Percentiles rank a stretch among this genome's conserved stretches.
phyloP scores from a whole-genome alignment of 768 basidiomycete genomes.

The Tephrocybe sp. region DNA sequence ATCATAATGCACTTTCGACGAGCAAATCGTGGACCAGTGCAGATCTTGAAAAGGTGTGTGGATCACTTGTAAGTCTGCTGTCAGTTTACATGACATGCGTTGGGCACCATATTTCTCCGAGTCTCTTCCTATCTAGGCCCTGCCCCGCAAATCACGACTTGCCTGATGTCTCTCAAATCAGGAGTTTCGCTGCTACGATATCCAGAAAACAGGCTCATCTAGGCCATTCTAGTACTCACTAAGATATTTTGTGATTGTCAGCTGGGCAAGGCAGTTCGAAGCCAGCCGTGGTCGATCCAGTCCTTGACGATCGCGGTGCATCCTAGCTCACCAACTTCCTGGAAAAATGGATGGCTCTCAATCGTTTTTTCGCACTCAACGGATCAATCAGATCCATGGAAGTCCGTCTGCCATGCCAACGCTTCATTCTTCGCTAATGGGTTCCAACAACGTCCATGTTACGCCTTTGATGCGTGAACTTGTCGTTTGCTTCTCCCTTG shows the following conservation, averaged over 20 bases:
- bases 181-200: no score
- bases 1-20: no score
- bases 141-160: no score
- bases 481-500: constrained; percentile 12
- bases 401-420: constrained; percentile 8
- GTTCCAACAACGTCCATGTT: background rate
- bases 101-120: background rate
- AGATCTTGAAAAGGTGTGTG: background rate
- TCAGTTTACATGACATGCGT: background rate
- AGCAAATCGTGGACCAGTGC: background rate
- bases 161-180: background rate
- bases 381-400: constrained; percentile 12
- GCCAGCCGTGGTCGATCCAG: constrained; percentile 7
- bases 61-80: background rate
- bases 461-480: constrained; percentile 5
- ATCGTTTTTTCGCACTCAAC: constrained; percentile 4
- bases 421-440: constrained; percentile 2
- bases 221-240: no score
- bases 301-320: background rate
- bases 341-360: constrained; percentile 6
- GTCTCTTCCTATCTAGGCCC: no score
- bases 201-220: no score
- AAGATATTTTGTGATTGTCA: background rate
- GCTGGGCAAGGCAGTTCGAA: background rate
- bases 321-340: background rate